Evolutionary conservation across 2,329 filamentous ascomycete genomes (phyloP).

Genomic region (Chaetomium globosum): DNA sequence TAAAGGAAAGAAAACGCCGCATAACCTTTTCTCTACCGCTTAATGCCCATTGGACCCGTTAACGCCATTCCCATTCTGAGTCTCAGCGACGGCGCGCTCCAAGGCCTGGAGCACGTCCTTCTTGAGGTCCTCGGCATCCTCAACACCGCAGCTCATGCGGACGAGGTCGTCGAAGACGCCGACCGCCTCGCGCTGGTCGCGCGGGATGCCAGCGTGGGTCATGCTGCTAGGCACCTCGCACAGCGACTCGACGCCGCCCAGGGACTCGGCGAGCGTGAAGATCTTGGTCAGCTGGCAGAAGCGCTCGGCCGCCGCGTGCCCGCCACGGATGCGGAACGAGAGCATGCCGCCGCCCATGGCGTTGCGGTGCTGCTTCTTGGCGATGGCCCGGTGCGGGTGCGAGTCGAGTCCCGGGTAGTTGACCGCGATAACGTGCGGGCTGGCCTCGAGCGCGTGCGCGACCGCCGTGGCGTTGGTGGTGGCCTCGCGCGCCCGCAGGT

Average conservation of each 20-base stretch:
- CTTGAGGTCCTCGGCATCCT: conserved; percentile 83
- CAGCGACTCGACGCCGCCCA: conserved; percentile 86
- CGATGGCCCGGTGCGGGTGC: conserved; percentile 83
- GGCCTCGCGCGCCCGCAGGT: conserved; percentile 86
- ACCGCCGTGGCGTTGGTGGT: conserved; percentile 78
- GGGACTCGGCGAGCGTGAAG: conserved; percentile 89
- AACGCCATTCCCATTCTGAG: conserved; percentile 29
- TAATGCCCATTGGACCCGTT: conserved; percentile 30
- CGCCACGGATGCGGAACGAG: conserved; percentile 89
- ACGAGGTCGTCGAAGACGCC: conserved; percentile 96
- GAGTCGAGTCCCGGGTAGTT: conserved; percentile 93
- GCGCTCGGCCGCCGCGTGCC: conserved; percentile 78
- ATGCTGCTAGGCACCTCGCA: conserved; percentile 92
- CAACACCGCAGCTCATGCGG: conserved; percentile 88
- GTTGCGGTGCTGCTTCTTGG: conserved; percentile 86
- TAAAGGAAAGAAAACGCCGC: not conserved
- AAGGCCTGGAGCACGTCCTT: conserved; percentile 79
- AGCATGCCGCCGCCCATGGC: conserved; percentile 97
- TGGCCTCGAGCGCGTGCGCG: conserved; percentile 74
- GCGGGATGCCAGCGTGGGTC: conserved; percentile 95
- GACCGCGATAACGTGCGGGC: conserved; percentile 80
- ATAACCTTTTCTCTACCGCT: not conserved
- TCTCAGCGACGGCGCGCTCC: conserved; percentile 65
- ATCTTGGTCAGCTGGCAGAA: conserved; percentile 90
- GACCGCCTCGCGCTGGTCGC: conserved; percentile 84